Evolutionary conservation across 2,329 filamentous ascomycete species (phyloP).

Genomic region (Aureobasidium vineae): DNA sequence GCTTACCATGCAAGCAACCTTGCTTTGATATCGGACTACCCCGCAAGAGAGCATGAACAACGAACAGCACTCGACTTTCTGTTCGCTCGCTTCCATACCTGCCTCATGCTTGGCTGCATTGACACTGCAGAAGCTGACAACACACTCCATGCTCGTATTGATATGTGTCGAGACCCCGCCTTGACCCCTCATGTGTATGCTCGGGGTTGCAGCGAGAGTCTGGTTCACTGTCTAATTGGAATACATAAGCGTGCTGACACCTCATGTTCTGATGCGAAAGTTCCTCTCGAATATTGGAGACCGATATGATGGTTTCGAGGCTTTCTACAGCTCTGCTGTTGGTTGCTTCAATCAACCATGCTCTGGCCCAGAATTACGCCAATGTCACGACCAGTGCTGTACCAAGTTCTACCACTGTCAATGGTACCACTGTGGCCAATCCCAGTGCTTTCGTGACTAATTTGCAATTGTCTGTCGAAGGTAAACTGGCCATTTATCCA

Average conservation of each 20-base stretch:
- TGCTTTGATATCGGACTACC: neutral
- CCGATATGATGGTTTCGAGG: neutral
- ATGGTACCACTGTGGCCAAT: conserved; percentile 29
- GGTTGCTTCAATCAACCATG: neutral
- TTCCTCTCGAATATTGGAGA: neutral
- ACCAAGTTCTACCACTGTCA: conserved; percentile 27
- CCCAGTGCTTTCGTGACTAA: conserved; percentile 30
- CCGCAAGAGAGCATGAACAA: neutral
- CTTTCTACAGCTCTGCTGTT: neutral
- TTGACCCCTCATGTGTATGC: neutral
- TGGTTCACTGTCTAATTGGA: neutral
- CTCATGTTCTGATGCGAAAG: too few species aligned
- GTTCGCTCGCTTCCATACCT: neutral
- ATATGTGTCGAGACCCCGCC: neutral
- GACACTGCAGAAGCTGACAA: neutral
- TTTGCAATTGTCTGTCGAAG: conserved; percentile 32
- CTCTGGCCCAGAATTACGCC: neutral
- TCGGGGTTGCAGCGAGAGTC: neutral
- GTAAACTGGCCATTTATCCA: neutral
- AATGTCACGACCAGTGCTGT: neutral
- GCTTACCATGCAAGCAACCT: neutral
- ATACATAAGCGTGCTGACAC: neutral
- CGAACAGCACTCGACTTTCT: neutral
- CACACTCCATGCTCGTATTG: neutral
- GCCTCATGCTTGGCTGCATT: neutral